These are phyloP conservation scores for Gossypium arboreum DNA, from an alignment of 345 rosid species.

Conservation along the genomic window DNA sequence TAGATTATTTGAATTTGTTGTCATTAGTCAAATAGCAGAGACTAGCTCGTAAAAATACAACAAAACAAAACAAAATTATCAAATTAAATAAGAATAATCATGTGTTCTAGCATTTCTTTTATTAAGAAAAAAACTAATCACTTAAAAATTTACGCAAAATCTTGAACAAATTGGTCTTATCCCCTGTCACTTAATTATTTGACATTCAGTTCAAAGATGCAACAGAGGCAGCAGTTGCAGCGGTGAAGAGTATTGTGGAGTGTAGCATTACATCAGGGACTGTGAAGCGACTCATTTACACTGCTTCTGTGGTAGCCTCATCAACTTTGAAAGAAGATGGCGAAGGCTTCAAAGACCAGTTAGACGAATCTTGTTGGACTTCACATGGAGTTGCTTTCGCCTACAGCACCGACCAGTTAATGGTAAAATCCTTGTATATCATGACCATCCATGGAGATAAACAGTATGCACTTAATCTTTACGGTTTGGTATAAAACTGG, in stretches of 20 bases:
- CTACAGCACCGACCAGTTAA: neutral
- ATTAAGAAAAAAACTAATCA: too few species aligned
- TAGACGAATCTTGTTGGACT: slow-evolving; percentile 8
- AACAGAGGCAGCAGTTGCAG: slow-evolving; percentile 23
- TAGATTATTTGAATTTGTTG: too few species aligned
- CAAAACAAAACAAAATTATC: too few species aligned
- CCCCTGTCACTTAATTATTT: too few species aligned
- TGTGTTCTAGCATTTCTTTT: too few species aligned
- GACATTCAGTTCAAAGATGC: slow-evolving; percentile 21
- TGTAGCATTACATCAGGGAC: slow-evolving; percentile 18
- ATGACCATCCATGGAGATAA: neutral
- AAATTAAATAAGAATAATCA: too few species aligned
- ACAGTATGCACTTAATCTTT: neutral
- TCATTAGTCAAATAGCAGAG: too few species aligned
- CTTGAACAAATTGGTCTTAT: too few species aligned
- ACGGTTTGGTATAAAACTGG: neutral
- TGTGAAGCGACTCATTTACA: slow-evolving; percentile 34
- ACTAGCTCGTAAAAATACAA: too few species aligned
- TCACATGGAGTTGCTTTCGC: neutral
- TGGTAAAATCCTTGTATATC: neutral
- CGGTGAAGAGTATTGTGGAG: slow-evolving; percentile 16
- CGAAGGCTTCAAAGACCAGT: neutral
- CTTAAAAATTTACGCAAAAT: too few species aligned
- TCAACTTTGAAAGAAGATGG: slow-evolving; percentile 25
- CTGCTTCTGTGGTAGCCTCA: slow-evolving; percentile 11